Evolutionary conservation across 202 grass and related monocot genomes (phyloP), one percentile per base, ranked within the genome.

Genomic region (Alloteropsis angusta): DNA sequence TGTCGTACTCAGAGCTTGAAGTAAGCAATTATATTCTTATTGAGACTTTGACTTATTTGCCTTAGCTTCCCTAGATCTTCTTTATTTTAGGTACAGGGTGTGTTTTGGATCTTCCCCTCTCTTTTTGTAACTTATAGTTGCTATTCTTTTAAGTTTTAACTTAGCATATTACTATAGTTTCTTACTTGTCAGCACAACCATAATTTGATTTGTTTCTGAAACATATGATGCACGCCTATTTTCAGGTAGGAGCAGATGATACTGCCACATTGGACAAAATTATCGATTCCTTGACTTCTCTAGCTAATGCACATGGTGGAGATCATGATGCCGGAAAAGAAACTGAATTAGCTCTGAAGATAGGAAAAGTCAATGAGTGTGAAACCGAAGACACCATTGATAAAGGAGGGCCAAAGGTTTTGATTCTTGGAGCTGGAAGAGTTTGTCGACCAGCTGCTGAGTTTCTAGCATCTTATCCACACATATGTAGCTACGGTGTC

Each of bases 1-100:
- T 87, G 85, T 94, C 95, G 34, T 98, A 92, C 57, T 98, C 95
- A 22, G 95, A 98, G 81, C 91, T 98, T 83, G 78, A 94, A 83
- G 95, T 98, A 88, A 90, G 87, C 77, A 85, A 75, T 66, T 28
- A 44, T 71, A 9, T 76, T 83, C 15, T 28, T 77, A 39, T 28
- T 9, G 2, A 49, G 22, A 42, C 42, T 67, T 59, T 80, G 15
- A 1, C 11, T 21, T 77, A 19, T n/a, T 53, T 6, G 19, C 34
- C 28, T 71, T 60, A 49, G 41, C 76, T 46, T 15, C 42, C 7
- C 30, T 22, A 30, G 30, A 41, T 8, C 17, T 43, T 65, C 61
- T 30, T 19, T 54, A 38, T 68, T 68, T 21, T 39, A 5, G 2
- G 2, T 82, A 7, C 47, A 10, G 12, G 12, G 38, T 56, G 12